phyloP scores from a whole-genome alignment of 805 yeast species.

The Schwanniomyces sp. region DNA sequence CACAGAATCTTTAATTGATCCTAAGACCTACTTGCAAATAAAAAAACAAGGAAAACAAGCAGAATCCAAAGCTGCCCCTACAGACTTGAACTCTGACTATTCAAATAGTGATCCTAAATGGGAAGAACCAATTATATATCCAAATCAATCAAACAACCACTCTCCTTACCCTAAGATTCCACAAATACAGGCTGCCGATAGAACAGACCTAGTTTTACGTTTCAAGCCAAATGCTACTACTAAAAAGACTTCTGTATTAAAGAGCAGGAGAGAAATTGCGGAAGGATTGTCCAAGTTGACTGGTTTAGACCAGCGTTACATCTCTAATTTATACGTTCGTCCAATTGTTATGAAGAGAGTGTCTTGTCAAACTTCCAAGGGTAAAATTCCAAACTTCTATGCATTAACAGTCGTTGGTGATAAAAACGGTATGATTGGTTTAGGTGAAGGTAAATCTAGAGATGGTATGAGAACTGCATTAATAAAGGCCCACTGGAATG shows the following conservation, averaged over 20 bases:
- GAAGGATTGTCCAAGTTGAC: constrained; percentile 60
- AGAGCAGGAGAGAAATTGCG: constrained; percentile 37
- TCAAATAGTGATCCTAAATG: constrained; percentile 71
- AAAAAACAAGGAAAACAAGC: constrained; percentile 29
- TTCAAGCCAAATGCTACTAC: constrained; percentile 22
- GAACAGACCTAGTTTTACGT: constrained; percentile 38
- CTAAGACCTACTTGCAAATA: constrained; percentile 53
- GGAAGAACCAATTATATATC: constrained; percentile 59
- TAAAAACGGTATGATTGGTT: constrained; percentile 87
- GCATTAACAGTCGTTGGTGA: constrained; percentile 91
- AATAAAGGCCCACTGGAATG: constrained; percentile 88
- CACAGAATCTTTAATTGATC: constrained; percentile 74
- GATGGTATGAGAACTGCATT: constrained; percentile 74
- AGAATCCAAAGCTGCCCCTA: constrained; percentile 60
- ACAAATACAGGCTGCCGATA: constrained; percentile 53
- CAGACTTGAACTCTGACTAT: constrained; percentile 65
- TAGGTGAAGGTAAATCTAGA: constrained; percentile 92
- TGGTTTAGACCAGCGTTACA: constrained; percentile 63
- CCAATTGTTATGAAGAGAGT: constrained; percentile 77
- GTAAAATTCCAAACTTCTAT: constrained; percentile 81
- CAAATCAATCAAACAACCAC: constrained; percentile 47
- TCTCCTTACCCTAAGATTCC: constrained; percentile 61
- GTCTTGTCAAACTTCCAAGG: constrained; percentile 88
- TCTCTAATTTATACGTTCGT: constrained; percentile 59
- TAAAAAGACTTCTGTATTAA: constrained; percentile 11